Evolutionary conservation across 352 stramenopile species (phyloP).

Genomic region (Thalassiosira oceanica): DNA sequence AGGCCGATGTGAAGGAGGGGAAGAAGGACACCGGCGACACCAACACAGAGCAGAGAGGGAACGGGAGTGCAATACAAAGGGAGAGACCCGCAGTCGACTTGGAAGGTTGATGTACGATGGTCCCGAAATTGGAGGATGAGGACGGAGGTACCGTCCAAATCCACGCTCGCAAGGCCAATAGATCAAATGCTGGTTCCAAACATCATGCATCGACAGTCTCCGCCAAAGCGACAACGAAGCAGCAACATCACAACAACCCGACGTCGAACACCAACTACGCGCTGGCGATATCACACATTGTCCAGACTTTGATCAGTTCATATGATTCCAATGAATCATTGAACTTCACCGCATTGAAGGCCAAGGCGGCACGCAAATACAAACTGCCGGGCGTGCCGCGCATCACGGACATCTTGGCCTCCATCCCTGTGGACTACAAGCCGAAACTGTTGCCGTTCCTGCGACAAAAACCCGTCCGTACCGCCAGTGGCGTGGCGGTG

Average conservation of each 20-base stretch:
- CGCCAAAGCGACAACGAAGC: too few relatives aligned
- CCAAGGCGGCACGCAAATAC: slow-evolving; percentile 87
- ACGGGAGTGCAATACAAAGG: too few relatives aligned
- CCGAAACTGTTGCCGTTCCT: slow-evolving; percentile 89
- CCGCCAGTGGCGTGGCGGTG: slow-evolving; percentile 91
- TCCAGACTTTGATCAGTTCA: slow-evolving; percentile 88
- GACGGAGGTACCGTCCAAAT: slow-evolving; percentile 44
- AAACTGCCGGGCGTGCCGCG: slow-evolving; percentile 90
- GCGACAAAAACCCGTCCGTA: slow-evolving; percentile 93
- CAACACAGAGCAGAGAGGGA: too few relatives aligned
- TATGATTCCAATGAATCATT: slow-evolving; percentile 88
- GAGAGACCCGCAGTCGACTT: too few relatives aligned
- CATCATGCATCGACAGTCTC: too few relatives aligned
- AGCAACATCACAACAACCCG: slow-evolving; percentile 18
- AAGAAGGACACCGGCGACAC: too few relatives aligned
- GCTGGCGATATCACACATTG: slow-evolving; percentile 86
- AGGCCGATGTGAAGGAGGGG: too few relatives aligned
- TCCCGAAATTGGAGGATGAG: too few relatives aligned
- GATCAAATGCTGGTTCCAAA: too few relatives aligned
- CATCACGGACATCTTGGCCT: slow-evolving; percentile 94
- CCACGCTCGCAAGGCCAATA: slow-evolving; percentile 31
- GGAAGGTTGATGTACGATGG: too few relatives aligned
- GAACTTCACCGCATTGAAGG: slow-evolving; percentile 93
- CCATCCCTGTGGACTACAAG: slow-evolving; percentile 90
- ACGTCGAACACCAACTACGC: slow-evolving; percentile 63